A percentile compares a stretch with the other conserved stretches of the same genome.
Conservation (phyloP, 2,329 filamentous ascomycete species). For the Blumeria graminis region DNA sequence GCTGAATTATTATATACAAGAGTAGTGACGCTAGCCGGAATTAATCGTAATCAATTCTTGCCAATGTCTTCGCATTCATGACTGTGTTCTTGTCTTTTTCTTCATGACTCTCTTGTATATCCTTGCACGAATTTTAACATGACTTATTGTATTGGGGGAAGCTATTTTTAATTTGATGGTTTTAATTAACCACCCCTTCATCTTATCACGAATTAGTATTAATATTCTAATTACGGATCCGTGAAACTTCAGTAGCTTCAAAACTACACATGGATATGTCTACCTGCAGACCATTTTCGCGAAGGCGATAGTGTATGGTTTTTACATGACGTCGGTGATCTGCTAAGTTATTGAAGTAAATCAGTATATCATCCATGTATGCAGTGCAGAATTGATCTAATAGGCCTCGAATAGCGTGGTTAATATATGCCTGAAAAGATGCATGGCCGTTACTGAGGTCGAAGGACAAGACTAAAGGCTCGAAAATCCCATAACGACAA, state of each 20-base stretch:
- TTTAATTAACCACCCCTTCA: too few species aligned
- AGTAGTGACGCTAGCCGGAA: too few species aligned
- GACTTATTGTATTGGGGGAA: too few species aligned
- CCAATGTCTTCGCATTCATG: too few species aligned
- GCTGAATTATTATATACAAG: too few species aligned
- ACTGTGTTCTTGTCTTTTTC: too few species aligned
- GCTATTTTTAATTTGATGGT: too few species aligned
- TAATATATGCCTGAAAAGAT: background rate
- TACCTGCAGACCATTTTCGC: background rate
- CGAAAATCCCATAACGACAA: background rate
- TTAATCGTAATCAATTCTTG: too few species aligned
- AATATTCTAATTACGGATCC: too few species aligned
- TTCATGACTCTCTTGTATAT: too few species aligned
- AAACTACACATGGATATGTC: slow-evolving; percentile 2
- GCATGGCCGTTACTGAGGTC: background rate
- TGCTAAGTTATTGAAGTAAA: background rate
- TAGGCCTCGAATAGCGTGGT: background rate
- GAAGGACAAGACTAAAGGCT: background rate
- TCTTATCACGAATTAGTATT: too few species aligned
- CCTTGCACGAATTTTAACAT: too few species aligned
- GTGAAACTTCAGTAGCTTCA: background rate
- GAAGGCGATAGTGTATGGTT: slow-evolving; percentile 1
- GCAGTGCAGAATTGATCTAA: background rate
- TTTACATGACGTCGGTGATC: slow-evolving; percentile 1
- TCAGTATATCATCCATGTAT: background rate